Conservation (phyloP, 805 yeast species). For the Spathaspora boniae region DNA sequence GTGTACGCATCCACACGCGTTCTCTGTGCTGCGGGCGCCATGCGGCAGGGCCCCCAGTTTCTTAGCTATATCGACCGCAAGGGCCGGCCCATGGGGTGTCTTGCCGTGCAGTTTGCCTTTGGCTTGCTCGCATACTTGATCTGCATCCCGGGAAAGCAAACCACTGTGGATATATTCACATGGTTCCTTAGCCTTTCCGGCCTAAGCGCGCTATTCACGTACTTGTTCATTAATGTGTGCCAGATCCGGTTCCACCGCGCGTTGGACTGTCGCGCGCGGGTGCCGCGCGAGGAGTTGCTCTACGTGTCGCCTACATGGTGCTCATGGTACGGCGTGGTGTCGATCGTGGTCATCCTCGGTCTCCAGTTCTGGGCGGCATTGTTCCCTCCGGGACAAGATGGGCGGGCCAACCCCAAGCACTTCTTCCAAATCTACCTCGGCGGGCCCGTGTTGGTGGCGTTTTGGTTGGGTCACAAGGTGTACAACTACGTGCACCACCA, state of each 20-base stretch:
- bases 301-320: conserved; percentile 29
- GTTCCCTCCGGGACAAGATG: conserved; percentile 27
- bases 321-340: conserved; percentile 30
- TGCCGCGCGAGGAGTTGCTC: conserved; percentile 26
- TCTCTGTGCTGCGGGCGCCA: conserved; percentile 29
- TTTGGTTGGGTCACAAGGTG: conserved; percentile 51
- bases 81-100: conserved; percentile 29
- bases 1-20: conserved; percentile 34
- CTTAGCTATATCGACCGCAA: conserved; percentile 26
- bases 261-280: conserved; percentile 19
- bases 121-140: conserved; percentile 28
- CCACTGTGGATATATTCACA: conserved; percentile 22
- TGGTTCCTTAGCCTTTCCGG: conserved; percentile 32
- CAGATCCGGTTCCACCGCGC: conserved; percentile 30
- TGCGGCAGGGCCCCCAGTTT: conserved; percentile 26
- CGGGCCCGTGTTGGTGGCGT: conserved; percentile 36
- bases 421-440: conserved; percentile 59
- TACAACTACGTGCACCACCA: conserved; percentile 28
- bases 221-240: conserved; percentile 27
- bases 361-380: conserved; percentile 40
- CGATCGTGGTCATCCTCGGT: conserved; percentile 24
- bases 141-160: conserved; percentile 23
- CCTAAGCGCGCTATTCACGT: conserved; percentile 26
- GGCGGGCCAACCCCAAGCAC: conserved; percentile 28
- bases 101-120: conserved; percentile 21